Evolutionary conservation across 2,329 filamentous ascomycete genomes (phyloP).

Genomic region (Macroventuria anomochaeta): DNA sequence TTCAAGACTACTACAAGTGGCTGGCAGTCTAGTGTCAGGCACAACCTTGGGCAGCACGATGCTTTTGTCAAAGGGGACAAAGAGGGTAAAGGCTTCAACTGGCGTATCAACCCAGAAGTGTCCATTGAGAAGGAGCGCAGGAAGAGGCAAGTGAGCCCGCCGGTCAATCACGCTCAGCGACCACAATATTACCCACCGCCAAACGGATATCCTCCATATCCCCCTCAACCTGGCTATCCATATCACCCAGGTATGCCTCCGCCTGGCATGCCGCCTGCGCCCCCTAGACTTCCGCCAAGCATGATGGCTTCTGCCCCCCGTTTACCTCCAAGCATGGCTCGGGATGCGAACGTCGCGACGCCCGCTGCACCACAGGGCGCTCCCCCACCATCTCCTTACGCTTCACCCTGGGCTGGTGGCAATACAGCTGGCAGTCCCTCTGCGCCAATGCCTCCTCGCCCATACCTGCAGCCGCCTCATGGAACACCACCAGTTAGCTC

Average conservation of each 20-base stretch:
- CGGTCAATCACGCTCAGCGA: slow-evolving; percentile 42
- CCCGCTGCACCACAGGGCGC: slow-evolving; percentile 35
- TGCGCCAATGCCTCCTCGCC: slow-evolving; percentile 35
- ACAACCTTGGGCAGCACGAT: slow-evolving; percentile 66
- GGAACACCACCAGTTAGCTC: slow-evolving; percentile 34
- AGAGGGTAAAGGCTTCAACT: slow-evolving; percentile 68
- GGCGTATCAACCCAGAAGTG: slow-evolving; percentile 65
- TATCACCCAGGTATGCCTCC: slow-evolving; percentile 42
- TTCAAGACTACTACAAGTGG: slow-evolving; percentile 65
- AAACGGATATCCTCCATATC: slow-evolving; percentile 40
- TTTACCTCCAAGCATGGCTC: slow-evolving; percentile 47
- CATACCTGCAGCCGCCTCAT: slow-evolving; percentile 38
- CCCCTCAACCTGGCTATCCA: slow-evolving; percentile 34
- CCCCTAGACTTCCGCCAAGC: slow-evolving; percentile 39
- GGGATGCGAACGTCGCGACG: slow-evolving; percentile 33
- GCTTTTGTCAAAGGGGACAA: slow-evolving; percentile 67
- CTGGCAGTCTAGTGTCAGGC: slow-evolving; percentile 71
- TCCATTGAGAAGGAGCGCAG: slow-evolving; percentile 65
- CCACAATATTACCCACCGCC: slow-evolving; percentile 42
- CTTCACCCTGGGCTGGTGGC: slow-evolving; percentile 47
- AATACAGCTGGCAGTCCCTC: slow-evolving; percentile 36
- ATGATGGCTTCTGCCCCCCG: slow-evolving; percentile 37
- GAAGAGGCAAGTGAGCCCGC: slow-evolving; percentile 58
- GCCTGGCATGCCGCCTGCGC: slow-evolving; percentile 40
- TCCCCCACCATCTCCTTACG: slow-evolving; percentile 42